Conservation (phyloP, 208 protist species). For the Trypanosoma lewisi region DNA sequence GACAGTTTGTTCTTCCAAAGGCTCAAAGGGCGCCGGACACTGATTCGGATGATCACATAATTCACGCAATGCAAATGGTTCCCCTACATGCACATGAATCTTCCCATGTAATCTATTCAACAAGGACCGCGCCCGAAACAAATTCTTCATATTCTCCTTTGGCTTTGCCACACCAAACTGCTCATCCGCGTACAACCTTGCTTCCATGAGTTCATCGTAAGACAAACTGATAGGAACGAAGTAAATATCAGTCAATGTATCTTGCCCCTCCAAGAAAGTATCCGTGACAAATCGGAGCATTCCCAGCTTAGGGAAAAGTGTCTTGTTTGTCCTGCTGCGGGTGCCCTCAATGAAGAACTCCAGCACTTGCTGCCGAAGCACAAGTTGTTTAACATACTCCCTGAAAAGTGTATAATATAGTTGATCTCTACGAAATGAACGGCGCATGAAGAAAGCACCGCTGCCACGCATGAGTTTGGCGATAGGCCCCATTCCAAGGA, state of each 20-base stretch:
- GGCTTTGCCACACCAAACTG: slow-evolving; percentile 86
- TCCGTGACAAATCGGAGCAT: slow-evolving; percentile 89
- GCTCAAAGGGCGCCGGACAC: slow-evolving; percentile 43
- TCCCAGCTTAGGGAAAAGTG: slow-evolving; percentile 82
- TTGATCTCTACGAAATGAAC: slow-evolving; percentile 72
- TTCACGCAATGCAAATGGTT: slow-evolving; percentile 66
- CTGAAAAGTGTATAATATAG: slow-evolving; percentile 80
- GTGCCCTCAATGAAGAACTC: slow-evolving; percentile 92
- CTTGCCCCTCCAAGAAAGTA: slow-evolving; percentile 63
- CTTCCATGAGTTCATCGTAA: slow-evolving; percentile 90
- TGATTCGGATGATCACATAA: slow-evolving; percentile 39
- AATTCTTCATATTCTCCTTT: slow-evolving; percentile 70
- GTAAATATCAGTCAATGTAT: slow-evolving; percentile 67
- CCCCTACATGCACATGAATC: slow-evolving; percentile 75
- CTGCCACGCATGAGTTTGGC: slow-evolving; percentile 78
- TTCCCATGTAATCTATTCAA: slow-evolving; percentile 62
- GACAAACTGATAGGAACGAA: slow-evolving; percentile 85
- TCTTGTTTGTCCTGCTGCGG: slow-evolving; percentile 87
- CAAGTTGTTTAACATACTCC: slow-evolving; percentile 82
- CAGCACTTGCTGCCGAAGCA: slow-evolving; percentile 44
- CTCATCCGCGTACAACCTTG: slow-evolving; percentile 78
- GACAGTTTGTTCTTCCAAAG: slow-evolving; percentile 18
- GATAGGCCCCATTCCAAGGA: slow-evolving; percentile 70
- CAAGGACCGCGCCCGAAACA: slow-evolving; percentile 57
- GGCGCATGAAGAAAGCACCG: slow-evolving; percentile 91